Conservation (phyloP, 805 yeast genomes). For the Ogataea haglerorum region DNA sequence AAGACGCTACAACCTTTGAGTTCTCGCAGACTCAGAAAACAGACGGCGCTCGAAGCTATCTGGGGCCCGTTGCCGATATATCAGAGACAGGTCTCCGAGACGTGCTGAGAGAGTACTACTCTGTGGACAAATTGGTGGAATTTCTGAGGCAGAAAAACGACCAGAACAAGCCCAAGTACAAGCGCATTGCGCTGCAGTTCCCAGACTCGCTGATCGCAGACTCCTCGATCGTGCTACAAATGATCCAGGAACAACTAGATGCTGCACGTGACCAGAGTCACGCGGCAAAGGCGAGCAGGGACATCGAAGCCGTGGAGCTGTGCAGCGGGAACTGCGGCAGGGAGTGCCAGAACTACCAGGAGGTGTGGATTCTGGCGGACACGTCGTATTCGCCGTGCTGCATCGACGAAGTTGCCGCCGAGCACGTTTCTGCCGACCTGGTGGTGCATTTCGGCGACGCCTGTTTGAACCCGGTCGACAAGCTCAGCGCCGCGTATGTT, state of each 20-base stretch:
- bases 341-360: constrained; percentile 28
- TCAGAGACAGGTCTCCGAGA: constrained; percentile 28
- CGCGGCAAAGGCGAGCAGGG: constrained; percentile 11
- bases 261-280: constrained; percentile 4
- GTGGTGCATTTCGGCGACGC: constrained; percentile 95
- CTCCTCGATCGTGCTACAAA: constrained; percentile 64
- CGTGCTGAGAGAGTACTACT: constrained; percentile 50
- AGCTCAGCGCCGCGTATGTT: constrained; percentile 72
- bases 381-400: constrained; percentile 96
- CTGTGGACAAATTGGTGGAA: constrained; percentile 33
- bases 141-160: constrained; percentile 29
- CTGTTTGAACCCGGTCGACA: constrained; percentile 75
- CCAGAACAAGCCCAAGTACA: constrained; percentile 33
- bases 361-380: constrained; percentile 85
- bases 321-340: constrained; percentile 30
- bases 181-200: constrained; percentile 76
- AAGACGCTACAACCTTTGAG: constrained; percentile 55
- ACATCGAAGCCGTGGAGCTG: constrained; percentile 25
- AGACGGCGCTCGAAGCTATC: constrained; percentile 16
- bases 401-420: constrained; percentile 95
- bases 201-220: constrained; percentile 81
- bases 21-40: constrained; percentile 40
- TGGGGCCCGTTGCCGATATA: constrained; percentile 27
- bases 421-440: constrained; percentile 80
- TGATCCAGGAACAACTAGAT: constrained; percentile 41